Evolutionary conservation across 805 yeast genomes (phyloP), one percentile per base, ranked within the genome.

Genomic region (Candida yuanshanica): DNA sequence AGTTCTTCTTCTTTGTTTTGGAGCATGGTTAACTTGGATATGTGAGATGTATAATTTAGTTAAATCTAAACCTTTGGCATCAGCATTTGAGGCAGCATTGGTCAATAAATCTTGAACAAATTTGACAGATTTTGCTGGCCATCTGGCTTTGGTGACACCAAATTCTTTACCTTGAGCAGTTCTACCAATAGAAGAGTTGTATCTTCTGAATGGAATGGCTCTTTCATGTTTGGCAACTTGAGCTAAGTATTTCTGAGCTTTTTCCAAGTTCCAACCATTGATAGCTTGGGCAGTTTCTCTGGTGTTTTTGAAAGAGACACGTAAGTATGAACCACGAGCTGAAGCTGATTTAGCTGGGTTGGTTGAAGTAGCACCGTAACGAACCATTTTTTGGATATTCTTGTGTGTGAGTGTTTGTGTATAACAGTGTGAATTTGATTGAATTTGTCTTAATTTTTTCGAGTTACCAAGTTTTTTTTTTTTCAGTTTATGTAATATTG

Each of bases 1-100:
- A 68, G 99, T 93, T 80, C 99, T 89, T 81, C 99, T 91, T 83
- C 98, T 93, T 79, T 88, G 95, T 79, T 89, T 89, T 77, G 99
- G 99, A 66, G 99, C 99, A 74, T 89, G 96, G 95, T 93, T 93
- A 68, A 91, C 99, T 81, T 93, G 99, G 70, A 93, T 91, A 86
- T 93, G 98, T 61, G 95, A 83, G 67, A 93, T 81, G 76, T 83
- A 84, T 70, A 93, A 85, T 72, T 85, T 87, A 63, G 95, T 79
- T 63, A 85, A 80, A 72, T 93, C 97, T 75, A 93, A 88, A 66
- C 99, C 99, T 82, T 93, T 93, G 63, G 95, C 81, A 72, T 90
- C 98, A 72, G 99, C 99, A 79, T 91, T 93, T 65, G 99, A 83
- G 72, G 89, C 90, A 68, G 99, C 99, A 75, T 93, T 93, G 75